Base-by-base conservation (phyloP, 2,329 filamentous ascomycete species). In the Venturia carpophila region DNA sequence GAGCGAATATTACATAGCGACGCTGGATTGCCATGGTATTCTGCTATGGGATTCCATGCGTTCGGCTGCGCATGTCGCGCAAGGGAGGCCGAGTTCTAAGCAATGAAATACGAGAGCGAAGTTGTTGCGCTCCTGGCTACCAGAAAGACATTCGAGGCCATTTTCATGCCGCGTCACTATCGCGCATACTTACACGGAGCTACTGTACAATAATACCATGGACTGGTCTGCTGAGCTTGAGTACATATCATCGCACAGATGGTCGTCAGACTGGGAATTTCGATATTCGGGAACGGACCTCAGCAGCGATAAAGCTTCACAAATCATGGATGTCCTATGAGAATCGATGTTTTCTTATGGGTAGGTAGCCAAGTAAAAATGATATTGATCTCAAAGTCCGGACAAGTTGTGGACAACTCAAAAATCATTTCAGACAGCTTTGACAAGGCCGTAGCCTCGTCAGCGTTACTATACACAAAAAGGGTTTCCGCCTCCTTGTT, bases 1-100 rank as follows among this genome's bases (percentile, higher is more conserved):
- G 83, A 75, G 86, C 86, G 76, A 89, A 76, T 75, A 85, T 82
- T 76, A 87, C 82, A 83, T 92, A 83, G 82, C 84, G 86, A 79
- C 85, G 84, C 81, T 85, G 85, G 79, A 91, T 82, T 64, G 64
- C 64, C 64, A 66, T 66, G 52, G 37, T 58, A 37, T 34, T 34
- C 15, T 58, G 52, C 27, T 58, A 58, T 37, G 52, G 52, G 52
- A 37, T 58, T 58, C 52, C 52, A 58, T 58, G 27, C 30, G 30
- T 58, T 58, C 30, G 52, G 52, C 52, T 37, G 52, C 52, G 52
- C 52, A 58, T 37, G 15, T 37, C 17, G 52, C 52, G 52, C 52
- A 37, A 58, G 52, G 52, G 27, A n/a, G 15, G 27, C 27, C 30
- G 30, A 21, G 27, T 58, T 58, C 15, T 58, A 34, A 11, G 52